Percentiles rank a stretch among this genome's conserved stretches.
These are phyloP conservation scores for Alternaria viburni DNA, from an alignment of 2,329 filamentous ascomycete genomes.

Conservation along the genomic window DNA sequence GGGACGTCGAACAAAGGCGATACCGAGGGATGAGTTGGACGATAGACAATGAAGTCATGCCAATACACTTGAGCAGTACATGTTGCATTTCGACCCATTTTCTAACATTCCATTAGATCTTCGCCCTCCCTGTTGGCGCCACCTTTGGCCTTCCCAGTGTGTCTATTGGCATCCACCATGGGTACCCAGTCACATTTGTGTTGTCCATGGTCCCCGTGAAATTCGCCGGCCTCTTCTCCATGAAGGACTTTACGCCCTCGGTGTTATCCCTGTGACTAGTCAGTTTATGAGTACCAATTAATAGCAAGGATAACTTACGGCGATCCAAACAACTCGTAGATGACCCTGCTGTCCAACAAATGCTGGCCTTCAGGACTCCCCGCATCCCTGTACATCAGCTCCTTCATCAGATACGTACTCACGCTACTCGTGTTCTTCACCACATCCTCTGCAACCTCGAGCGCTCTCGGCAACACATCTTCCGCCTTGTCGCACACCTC, in stretches of 20 bases:
- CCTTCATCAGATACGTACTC: constrained; percentile 70
- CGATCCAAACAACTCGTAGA: constrained; percentile 65
- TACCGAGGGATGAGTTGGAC: constrained; percentile 2
- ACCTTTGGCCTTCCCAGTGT: constrained; percentile 50
- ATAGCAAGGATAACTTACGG: constrained; percentile 38
- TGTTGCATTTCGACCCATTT: not conserved
- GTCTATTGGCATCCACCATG: constrained; percentile 70
- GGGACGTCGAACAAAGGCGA: constrained; percentile 2
- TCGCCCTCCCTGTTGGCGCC: constrained; percentile 34
- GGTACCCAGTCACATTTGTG: constrained; percentile 66
- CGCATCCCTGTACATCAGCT: constrained; percentile 69
- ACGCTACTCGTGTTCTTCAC: constrained; percentile 70
- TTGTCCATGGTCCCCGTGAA: constrained; percentile 68
- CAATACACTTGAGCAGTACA: not conserved
- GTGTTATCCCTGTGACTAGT: constrained; percentile 61
- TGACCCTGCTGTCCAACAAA: constrained; percentile 70
- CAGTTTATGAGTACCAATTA: not conserved
- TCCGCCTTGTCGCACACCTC: constrained; percentile 66
- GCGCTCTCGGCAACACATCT: constrained; percentile 67
- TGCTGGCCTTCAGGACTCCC: constrained; percentile 71
- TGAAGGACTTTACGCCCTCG: constrained; percentile 72
- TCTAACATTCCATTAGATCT: constrained; percentile 29
- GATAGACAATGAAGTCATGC: constrained; percentile 21
- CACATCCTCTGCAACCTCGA: constrained; percentile 71
- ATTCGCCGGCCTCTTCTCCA: constrained; percentile 69